Evolutionary conservation across 306 rosid species (phyloP), one percentile per base, ranked within the genome.

Genomic region (Medicago arabica): DNA sequence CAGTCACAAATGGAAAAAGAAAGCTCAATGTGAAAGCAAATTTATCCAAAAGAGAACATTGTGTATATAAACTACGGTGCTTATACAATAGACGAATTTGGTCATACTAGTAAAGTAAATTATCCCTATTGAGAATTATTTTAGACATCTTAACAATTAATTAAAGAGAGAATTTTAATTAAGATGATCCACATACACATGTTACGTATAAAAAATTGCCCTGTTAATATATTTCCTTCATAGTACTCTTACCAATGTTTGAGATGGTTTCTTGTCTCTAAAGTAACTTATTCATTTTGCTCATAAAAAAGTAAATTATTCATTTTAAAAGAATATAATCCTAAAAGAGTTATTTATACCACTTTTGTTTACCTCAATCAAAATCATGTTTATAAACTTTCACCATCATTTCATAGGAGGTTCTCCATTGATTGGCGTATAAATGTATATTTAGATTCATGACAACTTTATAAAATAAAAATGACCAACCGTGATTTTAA

Each of bases 11-110:
- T 21, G 40, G 76, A 57, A 72, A 58, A 57, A 44, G 43, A 15
- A 57, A 72, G 51, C 54, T 72, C 4, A 3, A 40, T 25, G 78
- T 41, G 83, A 79, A 72, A 79, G 78, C 40, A 63, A 51, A 79
- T 53, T n/a, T 71, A 63, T 53, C 73, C 67, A 39, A 71, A 78
- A 71, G 4, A 51, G 82, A 53, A 63, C 16, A 51, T 71, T 16
- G 59, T 51, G 71, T 71, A 15, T 4, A 50, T 61, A n/a, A 28
- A 61, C 40, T 71, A 9, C 25, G 39, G 77, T 71, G 55, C n/a
- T 71, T 16, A 39, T 39, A 71, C n/a, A 46, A 47, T 31, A 28
- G 46, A 59, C 13, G 4, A n/a, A 58, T 9, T 4, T 58, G n/a
- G 38, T 58, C 10, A 19, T 58, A 21, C 7, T 58, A n/a, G n/a